These are phyloP conservation scores for Colletotrichum musicola DNA, from an alignment of 2,329 filamentous ascomycete species.

Conservation along the genomic window DNA sequence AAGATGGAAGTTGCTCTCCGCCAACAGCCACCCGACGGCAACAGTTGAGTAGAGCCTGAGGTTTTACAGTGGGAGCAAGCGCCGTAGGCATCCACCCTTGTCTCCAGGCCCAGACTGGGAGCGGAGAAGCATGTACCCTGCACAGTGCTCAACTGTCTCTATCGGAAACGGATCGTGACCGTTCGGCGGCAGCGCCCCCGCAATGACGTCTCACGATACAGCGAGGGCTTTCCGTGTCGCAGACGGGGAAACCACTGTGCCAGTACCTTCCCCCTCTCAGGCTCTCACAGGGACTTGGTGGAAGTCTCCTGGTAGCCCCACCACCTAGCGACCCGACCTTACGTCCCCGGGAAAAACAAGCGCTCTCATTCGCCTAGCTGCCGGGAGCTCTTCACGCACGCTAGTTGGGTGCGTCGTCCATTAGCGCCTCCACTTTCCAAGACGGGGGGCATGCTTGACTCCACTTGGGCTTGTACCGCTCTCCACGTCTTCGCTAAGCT, in stretches of 20 bases:
- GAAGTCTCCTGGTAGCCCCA: conserved; percentile 2
- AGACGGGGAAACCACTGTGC: conserved; percentile 4
- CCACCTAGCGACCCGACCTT: conserved; percentile 14
- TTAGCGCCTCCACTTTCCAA: background rate
- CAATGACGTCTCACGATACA: conserved; percentile 28
- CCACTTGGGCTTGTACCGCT: background rate
- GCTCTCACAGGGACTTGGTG: background rate
- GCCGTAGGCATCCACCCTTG: conserved; percentile 11
- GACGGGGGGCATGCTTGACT: background rate
- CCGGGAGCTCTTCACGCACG: background rate
- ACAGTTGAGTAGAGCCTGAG: background rate
- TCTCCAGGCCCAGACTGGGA: conserved; percentile 6
- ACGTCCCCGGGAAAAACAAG: background rate
- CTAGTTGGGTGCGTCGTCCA: background rate
- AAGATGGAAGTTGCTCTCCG: too few species aligned
- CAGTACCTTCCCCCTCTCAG: background rate
- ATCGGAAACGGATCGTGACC: conserved; percentile 23
- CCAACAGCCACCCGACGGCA: background rate
- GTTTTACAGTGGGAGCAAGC: background rate
- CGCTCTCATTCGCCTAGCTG: conserved; percentile 13
- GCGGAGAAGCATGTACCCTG: conserved; percentile 11
- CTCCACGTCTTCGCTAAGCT: background rate
- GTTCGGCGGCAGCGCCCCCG: conserved; percentile 15
- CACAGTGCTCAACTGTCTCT: conserved; percentile 21
- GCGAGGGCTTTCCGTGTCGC: conserved; percentile 3